These are phyloP conservation scores for Simplicillium sp. DNA, from an alignment of 2,329 filamentous ascomycete species.

Conservation along the genomic window DNA sequence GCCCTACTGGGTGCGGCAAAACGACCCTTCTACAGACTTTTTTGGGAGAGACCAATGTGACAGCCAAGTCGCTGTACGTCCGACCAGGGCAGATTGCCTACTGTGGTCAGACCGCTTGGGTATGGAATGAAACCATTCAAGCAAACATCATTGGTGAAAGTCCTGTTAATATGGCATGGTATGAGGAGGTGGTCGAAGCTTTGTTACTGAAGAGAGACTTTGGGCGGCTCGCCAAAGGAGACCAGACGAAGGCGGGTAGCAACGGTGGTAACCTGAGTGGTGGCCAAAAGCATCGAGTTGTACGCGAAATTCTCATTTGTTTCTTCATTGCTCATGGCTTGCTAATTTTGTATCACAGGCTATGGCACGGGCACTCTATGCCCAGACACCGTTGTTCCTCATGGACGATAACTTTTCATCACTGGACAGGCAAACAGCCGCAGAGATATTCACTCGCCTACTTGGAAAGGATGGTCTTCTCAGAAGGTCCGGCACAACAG, in stretches of 20 bases:
- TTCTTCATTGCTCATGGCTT: no score
- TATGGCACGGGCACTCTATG: conserved; percentile 15
- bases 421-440: not conserved
- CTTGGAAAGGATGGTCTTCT: not conserved
- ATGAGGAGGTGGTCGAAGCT: conserved; percentile 10
- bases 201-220: conserved; percentile 12
- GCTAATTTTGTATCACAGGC: conserved; percentile 1
- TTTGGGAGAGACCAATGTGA: conserved; percentile 10
- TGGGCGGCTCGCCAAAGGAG: conserved; percentile 11
- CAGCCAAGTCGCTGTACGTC: conserved; percentile 6
- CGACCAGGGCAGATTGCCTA: no score
- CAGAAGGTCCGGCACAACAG: not conserved
- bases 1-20: conserved; percentile 14
- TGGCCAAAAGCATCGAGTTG: conserved; percentile 16
- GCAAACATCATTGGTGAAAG: conserved; percentile 14
- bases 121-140: conserved; percentile 11
- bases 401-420: conserved; percentile 12
- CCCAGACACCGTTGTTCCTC: conserved; percentile 13
- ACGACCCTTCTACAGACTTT: conserved; percentile 11
- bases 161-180: conserved; percentile 10
- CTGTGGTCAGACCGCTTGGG: conserved; percentile 14
- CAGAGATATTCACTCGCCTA: not conserved
- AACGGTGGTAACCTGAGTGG: conserved; percentile 14
- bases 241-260: conserved; percentile 11
- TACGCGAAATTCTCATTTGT: no score